Conservation (phyloP, 73 alveolate genomes). For the Paramecium bursaria region DNA sequence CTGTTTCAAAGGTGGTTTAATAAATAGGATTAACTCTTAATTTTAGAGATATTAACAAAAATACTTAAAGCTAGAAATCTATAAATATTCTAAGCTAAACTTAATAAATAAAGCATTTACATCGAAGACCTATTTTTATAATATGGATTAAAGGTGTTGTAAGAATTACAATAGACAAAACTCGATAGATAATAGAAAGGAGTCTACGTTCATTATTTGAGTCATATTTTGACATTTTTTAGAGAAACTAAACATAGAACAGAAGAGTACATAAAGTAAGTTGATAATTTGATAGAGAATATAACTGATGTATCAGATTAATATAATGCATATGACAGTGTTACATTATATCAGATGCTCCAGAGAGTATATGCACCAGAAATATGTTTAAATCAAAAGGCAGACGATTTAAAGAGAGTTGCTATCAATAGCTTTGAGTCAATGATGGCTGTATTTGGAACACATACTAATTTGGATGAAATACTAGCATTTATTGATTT, state of each 20-base stretch:
- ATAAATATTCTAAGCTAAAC: background rate
- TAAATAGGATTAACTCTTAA: background rate
- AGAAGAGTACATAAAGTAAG: background rate
- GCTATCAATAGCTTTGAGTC: conserved; percentile 18
- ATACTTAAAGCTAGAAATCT: conserved; percentile 19
- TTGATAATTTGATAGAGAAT: background rate
- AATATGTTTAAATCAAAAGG: background rate
- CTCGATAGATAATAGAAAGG: conserved; percentile 18
- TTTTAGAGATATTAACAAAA: background rate
- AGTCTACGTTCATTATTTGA: conserved; percentile 2
- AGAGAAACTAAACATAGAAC: conserved; percentile 45
- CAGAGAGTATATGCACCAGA: conserved; percentile 34
- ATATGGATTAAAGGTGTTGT: conserved; percentile 24
- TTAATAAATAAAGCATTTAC: background rate
- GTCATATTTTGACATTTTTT: conserved; percentile 21
- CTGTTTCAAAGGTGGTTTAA: conserved; percentile 19
- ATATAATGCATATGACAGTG: conserved; percentile 45
- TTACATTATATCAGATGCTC: conserved; percentile 3
- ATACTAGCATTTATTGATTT: conserved; percentile 42
- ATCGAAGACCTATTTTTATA: conserved; percentile 24
- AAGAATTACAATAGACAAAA: background rate
- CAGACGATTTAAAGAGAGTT: background rate
- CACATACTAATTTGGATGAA: conserved; percentile 58
- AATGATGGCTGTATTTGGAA: conserved; percentile 53
- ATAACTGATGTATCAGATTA: conserved; percentile 26